Conservation (phyloP, 768 basidiomycete species). For the Tephrocybe sp. region DNA sequence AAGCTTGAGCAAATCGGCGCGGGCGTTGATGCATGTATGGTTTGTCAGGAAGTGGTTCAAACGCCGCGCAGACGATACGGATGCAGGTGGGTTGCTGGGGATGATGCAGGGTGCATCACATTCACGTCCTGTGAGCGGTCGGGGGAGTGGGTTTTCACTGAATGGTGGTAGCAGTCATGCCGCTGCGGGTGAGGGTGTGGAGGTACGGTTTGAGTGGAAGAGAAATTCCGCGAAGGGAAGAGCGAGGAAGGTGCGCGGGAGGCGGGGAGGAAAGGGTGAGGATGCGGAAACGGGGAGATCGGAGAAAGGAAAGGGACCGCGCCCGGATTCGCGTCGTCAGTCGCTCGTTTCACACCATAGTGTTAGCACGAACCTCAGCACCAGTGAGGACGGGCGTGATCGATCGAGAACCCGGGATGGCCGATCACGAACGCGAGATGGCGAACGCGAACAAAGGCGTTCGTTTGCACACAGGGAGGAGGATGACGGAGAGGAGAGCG, state of each 20-base stretch:
- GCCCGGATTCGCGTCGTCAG: slow-evolving; percentile 25
- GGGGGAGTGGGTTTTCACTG: background rate
- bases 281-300: slow-evolving; percentile 15
- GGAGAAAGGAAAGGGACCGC: slow-evolving; percentile 10
- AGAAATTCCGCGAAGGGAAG: slow-evolving; percentile 32
- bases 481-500: slow-evolving; percentile 78
- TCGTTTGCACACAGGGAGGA: slow-evolving; percentile 4
- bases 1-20: slow-evolving; percentile 9
- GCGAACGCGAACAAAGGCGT: slow-evolving; percentile 3
- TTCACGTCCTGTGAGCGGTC: background rate
- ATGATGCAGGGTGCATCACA: slow-evolving; percentile 9
- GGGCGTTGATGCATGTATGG: slow-evolving; percentile 66
- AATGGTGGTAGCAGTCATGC: slow-evolving; percentile 2
- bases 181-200: slow-evolving; percentile 44
- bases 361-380: slow-evolving; percentile 29
- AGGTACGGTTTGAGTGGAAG: slow-evolving; percentile 82
- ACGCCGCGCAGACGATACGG: slow-evolving; percentile 35
- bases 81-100: slow-evolving; percentile 43
- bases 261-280: slow-evolving; percentile 21
- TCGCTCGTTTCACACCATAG: slow-evolving; percentile 43
- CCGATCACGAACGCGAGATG: slow-evolving; percentile 8
- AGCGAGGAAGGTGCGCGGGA: slow-evolving; percentile 33
- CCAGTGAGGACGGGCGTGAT: slow-evolving; percentile 20
- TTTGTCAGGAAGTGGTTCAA: slow-evolving; percentile 77
- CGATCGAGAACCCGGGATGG: slow-evolving; percentile 9